These are phyloP conservation scores for Onygena corvina DNA, from an alignment of 2,329 filamentous ascomycete species.

Conservation along the genomic window DNA sequence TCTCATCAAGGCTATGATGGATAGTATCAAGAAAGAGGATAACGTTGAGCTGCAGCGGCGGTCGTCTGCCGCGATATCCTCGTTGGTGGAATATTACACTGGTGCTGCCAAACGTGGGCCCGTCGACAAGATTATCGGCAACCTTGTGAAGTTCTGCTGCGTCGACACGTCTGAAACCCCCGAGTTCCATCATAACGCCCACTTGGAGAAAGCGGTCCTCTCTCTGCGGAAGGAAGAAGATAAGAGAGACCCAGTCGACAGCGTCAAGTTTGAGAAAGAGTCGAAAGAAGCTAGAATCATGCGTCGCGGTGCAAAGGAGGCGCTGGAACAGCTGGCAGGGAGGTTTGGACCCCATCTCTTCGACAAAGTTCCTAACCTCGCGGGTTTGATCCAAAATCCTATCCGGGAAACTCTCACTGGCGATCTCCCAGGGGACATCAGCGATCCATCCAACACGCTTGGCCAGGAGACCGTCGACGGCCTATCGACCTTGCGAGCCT, in stretches of 20 bases:
- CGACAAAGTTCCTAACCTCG: conserved; percentile 71
- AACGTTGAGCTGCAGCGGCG: conserved; percentile 77
- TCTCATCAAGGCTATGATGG: conserved; percentile 95
- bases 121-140: conserved; percentile 90
- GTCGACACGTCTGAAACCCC: conserved; percentile 96
- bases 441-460: conserved; percentile 58
- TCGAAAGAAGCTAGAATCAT: conserved; percentile 82
- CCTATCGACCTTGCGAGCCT: conserved; percentile 78
- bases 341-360: conserved; percentile 70
- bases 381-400: conserved; percentile 67
- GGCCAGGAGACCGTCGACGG: conserved; percentile 92
- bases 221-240: conserved; percentile 97
- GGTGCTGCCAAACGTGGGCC: conserved; percentile 66
- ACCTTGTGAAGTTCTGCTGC: conserved; percentile 93
- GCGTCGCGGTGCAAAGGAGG: conserved; percentile 84
- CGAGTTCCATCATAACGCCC: conserved; percentile 75
- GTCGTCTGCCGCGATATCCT: conserved; percentile 72
- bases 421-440: conserved; percentile 59
- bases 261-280: conserved; percentile 78
- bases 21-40: conserved; percentile 91
- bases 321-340: conserved; percentile 71
- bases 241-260: conserved; percentile 80
- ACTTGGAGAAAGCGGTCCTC: conserved; percentile 66
- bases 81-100: conserved; percentile 76
- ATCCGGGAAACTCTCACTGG: conserved; percentile 61